These are phyloP conservation scores for Sporisorium iseilematis-ciliati DNA, from an alignment of 1,284 basidiomycete genomes.

Conservation along the genomic window DNA sequence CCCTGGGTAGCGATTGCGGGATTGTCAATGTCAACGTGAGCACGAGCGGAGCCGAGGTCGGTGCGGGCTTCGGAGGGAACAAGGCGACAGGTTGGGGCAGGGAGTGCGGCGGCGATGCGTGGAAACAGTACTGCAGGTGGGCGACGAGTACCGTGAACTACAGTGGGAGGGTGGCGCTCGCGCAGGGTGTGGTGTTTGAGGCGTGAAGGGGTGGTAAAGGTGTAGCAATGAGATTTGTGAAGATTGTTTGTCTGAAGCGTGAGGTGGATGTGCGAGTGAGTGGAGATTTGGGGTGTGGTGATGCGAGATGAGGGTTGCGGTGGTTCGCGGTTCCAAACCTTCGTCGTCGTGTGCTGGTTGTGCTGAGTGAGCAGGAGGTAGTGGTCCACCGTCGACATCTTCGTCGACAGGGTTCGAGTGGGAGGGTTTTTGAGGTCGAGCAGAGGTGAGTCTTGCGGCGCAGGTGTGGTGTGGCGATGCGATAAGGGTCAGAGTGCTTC, in stretches of 20 bases:
- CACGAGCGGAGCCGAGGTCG: slow-evolving; percentile 93
- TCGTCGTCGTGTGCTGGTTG: slow-evolving; percentile 3
- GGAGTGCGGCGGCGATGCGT: slow-evolving; percentile 94
- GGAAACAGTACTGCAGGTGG: slow-evolving; percentile 79
- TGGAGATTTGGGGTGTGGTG: too few relatives aligned
- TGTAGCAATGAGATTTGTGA: background rate
- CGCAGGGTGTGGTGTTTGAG: slow-evolving; percentile 88
- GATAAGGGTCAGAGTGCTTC: slow-evolving; percentile 22
- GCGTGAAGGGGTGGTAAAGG: slow-evolving; percentile 24
- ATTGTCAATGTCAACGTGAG: slow-evolving; percentile 75
- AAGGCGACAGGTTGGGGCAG: slow-evolving; percentile 88
- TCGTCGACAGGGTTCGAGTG: too few relatives aligned
- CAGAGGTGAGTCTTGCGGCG: too few relatives aligned
- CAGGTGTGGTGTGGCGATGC: background rate
- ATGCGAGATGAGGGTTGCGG: background rate
- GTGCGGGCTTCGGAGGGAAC: slow-evolving; percentile 91
- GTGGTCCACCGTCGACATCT: background rate
- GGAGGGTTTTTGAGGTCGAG: too few relatives aligned
- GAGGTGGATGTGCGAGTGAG: background rate
- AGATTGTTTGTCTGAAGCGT: too few relatives aligned
- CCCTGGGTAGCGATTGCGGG: slow-evolving; percentile 55
- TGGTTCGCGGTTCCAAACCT: too few relatives aligned
- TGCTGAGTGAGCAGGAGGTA: background rate
- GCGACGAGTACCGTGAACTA: slow-evolving; percentile 93
- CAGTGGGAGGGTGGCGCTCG: slow-evolving; percentile 85